Base-by-base conservation (phyloP, 2,329 filamentous ascomycete genomes). In the Tothia fuscella region DNA sequence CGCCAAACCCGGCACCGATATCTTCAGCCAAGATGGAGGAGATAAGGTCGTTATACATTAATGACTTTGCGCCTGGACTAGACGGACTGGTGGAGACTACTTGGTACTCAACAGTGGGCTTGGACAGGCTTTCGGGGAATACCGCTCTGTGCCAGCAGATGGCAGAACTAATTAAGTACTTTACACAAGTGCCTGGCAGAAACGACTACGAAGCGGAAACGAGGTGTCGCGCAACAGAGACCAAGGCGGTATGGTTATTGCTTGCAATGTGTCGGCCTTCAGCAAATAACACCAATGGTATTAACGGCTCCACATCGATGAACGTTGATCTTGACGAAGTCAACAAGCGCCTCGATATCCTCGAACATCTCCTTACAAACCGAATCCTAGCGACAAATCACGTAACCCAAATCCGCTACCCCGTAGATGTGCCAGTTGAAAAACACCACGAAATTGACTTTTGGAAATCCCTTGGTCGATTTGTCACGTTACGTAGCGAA, bases 381-480 rank as follows among this genome's bases (percentile, higher is more conserved):
- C 76, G 80, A 21, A 75, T 76, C 44, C 60, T 91, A 42, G 52
- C 63, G 1, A 54, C 52, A 21, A 85, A 78, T 50, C 74, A 71
- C 6, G 65, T 80, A 37, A 65, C 72, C 40, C 62, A 59, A 64
- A 37, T 68, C 67, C 22, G 60, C 64, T 50, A 67, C 66, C 20
- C 61, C 64, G 46, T 61, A 45, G 55, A 57, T 32, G 56, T 58
- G n/a, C 51, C 53, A 13, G 38, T 39, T 17, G 52, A 56, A 44
- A 62, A 60, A 44, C 53, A 57, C 25, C 52, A 50, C 24, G 79
- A 88, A 49, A 67, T 83, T 41, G 76, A 84, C 46, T 94, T 94
- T 61, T 95, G 88, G 88, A 76, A 80, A 54, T 71, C 74, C 20
- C 68, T 94, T 13, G 86, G 78, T 38, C 74, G 81, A 47, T 86